Evolutionary conservation across 768 basidiomycete genomes (phyloP).

Genomic region (Saitozyma sp.): DNA sequence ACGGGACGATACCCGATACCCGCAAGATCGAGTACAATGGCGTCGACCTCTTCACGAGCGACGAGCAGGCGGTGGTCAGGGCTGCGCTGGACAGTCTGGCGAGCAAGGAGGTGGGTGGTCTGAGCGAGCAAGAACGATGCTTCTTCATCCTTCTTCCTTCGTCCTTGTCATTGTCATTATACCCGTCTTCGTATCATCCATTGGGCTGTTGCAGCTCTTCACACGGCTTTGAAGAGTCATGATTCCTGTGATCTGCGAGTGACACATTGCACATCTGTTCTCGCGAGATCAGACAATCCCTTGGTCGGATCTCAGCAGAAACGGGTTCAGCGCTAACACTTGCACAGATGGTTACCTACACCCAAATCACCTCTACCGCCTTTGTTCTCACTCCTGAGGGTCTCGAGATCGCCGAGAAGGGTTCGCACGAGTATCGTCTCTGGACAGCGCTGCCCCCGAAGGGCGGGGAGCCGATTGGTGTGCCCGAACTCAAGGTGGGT

Average conservation of each 20-base stretch:
- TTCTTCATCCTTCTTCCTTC: too few species aligned
- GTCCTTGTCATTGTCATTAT: too few species aligned
- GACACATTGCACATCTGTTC: neutral
- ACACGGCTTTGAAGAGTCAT: too few species aligned
- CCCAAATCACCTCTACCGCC: conserved; percentile 66
- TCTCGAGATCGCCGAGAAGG: conserved; percentile 68
- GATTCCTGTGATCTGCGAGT: neutral
- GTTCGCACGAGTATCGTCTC: conserved; percentile 93
- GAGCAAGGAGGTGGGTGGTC: conserved; percentile 69
- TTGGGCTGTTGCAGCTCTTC: neutral
- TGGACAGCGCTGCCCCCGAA: conserved; percentile 78
- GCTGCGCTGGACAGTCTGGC: conserved; percentile 87
- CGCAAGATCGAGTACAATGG: conserved; percentile 41
- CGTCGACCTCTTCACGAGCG: conserved; percentile 23
- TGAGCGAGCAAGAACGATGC: neutral
- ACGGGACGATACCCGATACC: conserved; percentile 51
- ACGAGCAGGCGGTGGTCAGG: conserved; percentile 72
- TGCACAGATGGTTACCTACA: conserved; percentile 40
- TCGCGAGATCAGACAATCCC: neutral
- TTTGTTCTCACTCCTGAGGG: conserved; percentile 83
- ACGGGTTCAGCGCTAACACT: conserved; percentile 60
- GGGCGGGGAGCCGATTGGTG: conserved; percentile 68
- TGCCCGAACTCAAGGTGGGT: conserved; percentile 66
- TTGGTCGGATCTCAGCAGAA: conserved; percentile 70
- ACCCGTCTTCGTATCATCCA: too few species aligned